phyloP scores from a whole-genome alignment of 345 rosid genomes.

The Xanthoceras sorbifolium region DNA sequence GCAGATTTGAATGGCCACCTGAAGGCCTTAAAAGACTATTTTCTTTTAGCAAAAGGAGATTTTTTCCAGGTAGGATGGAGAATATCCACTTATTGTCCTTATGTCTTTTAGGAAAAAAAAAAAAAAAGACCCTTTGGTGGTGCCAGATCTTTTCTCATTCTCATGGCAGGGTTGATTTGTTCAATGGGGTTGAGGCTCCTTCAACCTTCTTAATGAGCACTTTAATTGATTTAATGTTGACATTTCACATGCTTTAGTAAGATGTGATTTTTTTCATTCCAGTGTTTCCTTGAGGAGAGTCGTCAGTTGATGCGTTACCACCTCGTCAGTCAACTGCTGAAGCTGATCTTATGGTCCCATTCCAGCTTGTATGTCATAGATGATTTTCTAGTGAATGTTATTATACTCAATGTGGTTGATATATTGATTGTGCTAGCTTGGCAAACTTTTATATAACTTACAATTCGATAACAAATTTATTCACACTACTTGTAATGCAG shows the following conservation, averaged over 20 bases:
- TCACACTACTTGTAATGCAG: constrained; percentile 44
- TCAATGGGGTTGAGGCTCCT: background rate
- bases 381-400: background rate
- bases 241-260: constrained; percentile 16
- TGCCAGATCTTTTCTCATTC: background rate
- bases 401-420: background rate
- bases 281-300: constrained; percentile 99
- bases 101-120: background rate
- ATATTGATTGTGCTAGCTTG: constrained; percentile 3
- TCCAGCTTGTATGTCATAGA: constrained; percentile 75
- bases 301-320: constrained; percentile 91
- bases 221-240: constrained; percentile 9
- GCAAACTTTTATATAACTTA: background rate
- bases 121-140: background rate
- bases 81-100: background rate
- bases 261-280: constrained; percentile 25
- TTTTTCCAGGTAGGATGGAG: constrained; percentile 81
- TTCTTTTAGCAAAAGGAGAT: constrained; percentile 95
- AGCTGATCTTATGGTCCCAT: constrained; percentile 97
- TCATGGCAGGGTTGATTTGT: constrained; percentile 2
- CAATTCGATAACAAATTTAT: background rate
- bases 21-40: constrained; percentile 94
- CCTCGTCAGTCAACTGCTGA: constrained; percentile 97
- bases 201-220: background rate
- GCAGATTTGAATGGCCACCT: constrained; percentile 93